Base-by-base conservation (phyloP, 1,284 basidiomycete genomes). In the Trametes sp. region DNA sequence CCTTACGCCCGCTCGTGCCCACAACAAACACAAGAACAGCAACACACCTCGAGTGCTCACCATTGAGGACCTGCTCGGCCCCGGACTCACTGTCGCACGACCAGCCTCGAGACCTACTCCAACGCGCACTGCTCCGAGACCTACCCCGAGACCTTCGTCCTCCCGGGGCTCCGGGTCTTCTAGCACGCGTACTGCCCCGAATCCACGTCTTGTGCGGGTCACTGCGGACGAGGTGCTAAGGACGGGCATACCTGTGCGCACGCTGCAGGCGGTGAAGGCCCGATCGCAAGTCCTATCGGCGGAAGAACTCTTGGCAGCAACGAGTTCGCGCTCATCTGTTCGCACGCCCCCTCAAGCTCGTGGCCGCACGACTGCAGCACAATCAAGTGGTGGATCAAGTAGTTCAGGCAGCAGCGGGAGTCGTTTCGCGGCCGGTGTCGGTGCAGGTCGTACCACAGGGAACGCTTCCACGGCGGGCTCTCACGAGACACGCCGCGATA, bases 221-320 rank as follows among this genome's bases (percentile, higher is more conserved):
- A 64, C 66, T 0, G 66, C 66, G 21, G 66, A 67, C 28, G 66
- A 67, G 26, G 66, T 67, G 14, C 59, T 67, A 19, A 38, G 66
- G 33, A 67, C 66, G 7, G 66, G 66, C 13, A 31, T 67, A n/a
- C 63, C 66, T 11, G 31, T 67, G 21, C 66, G 66, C 19, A 63
- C 66, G 13, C 63, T 67, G 24, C 66, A 67, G 61, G 66, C 56
- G 1, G 66, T 60, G 29, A 67, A 67, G 45, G 63, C 63, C 8
- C 65, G 62, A 29, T 57, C 56, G 54, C 54, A 51, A 28, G 48
- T 53, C n/a, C 49, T 64, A 48, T 55, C 56, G 21, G 52, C 63
- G 28, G 56, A 61, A 14, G 55, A 58, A 38, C 60, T 63, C 21
- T 42, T 52, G 38, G 52, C 63, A 5, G 36, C 63, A 0, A 48